Evolutionary conservation across 306 rosid genomes (phyloP).

Genomic region (Inga laurina): DNA sequence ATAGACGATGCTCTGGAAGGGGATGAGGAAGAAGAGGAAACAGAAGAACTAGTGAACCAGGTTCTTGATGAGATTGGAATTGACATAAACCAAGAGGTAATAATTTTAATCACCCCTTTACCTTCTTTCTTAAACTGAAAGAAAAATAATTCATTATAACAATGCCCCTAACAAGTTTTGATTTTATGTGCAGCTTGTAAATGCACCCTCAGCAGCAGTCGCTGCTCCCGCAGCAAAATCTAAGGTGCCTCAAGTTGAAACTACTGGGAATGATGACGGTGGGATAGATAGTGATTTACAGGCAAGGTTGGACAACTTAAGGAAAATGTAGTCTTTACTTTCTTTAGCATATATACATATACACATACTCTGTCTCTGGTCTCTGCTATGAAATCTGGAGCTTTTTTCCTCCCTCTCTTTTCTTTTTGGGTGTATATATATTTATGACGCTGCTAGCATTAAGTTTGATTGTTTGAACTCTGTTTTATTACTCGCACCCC

Average conservation of each 20-base stretch:
- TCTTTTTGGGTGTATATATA: neutral
- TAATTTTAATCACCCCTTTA: slow-evolving; percentile 14
- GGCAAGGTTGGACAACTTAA: slow-evolving; percentile 87
- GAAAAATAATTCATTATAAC: slow-evolving; percentile 11
- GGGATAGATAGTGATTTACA: slow-evolving; percentile 93
- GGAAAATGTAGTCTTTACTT: slow-evolving; percentile 68
- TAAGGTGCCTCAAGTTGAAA: slow-evolving; percentile 82
- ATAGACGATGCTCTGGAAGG: slow-evolving; percentile 99
- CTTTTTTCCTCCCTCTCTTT: neutral
- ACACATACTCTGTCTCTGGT: neutral
- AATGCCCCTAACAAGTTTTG: slow-evolving; percentile 26
- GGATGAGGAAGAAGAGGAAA: slow-evolving; percentile 97
- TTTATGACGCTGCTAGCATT: neutral
- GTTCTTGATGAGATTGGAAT: slow-evolving; percentile 98
- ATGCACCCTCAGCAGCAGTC: slow-evolving; percentile 82
- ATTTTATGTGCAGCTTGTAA: slow-evolving; percentile 68
- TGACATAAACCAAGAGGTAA: slow-evolving; percentile 88
- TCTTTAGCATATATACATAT: neutral
- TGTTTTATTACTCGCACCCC: neutral
- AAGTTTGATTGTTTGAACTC: neutral
- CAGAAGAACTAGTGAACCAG: slow-evolving; percentile 89
- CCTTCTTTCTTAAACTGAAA: slow-evolving; percentile 15
- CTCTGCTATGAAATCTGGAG: neutral
- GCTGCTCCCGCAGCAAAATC: slow-evolving; percentile 75
- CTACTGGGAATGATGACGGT: slow-evolving; percentile 60